These are phyloP conservation scores for Exophiala spinifera DNA, from an alignment of 2,329 filamentous ascomycete genomes.

Conservation along the genomic window DNA sequence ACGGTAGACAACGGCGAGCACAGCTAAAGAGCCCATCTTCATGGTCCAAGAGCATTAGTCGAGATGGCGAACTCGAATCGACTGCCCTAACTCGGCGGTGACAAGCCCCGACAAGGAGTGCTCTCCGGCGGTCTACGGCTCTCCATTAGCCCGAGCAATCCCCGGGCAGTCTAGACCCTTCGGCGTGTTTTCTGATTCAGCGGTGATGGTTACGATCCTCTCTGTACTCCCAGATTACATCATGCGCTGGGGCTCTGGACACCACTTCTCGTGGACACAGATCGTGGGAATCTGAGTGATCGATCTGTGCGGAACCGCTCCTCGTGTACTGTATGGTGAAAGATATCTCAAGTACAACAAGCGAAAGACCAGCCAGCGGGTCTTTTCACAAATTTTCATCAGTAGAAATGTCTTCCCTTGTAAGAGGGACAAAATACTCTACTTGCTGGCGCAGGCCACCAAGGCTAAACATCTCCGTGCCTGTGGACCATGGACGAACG, in stretches of 20 bases:
- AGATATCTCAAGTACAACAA: too few species aligned
- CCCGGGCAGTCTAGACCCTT: constrained; percentile 5
- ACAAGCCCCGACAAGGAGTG: background rate
- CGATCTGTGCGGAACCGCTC: background rate
- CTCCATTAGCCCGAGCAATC: constrained; percentile 17
- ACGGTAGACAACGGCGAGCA: too few species aligned
- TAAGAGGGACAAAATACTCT: background rate
- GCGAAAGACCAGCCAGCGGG: too few species aligned
- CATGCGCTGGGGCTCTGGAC: background rate
- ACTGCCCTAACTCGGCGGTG: background rate
- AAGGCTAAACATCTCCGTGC: background rate
- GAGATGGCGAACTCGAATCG: constrained; percentile 3
- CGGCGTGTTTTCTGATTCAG: too few species aligned
- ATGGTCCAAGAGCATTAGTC: background rate
- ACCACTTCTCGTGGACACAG: too few species aligned
- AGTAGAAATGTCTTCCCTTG: background rate
- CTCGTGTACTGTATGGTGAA: too few species aligned
- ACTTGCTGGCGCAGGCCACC: too few species aligned
- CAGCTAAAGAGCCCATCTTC: background rate
- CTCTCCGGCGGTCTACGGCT: background rate
- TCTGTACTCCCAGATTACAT: background rate
- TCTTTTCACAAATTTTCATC: too few species aligned
- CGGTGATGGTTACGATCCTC: background rate
- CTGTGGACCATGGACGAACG: constrained; percentile 13
- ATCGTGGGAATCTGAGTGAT: background rate